phyloP scores from a whole-genome alignment of 2,329 filamentous ascomycete genomes.

The Colletotrichum sp. region DNA sequence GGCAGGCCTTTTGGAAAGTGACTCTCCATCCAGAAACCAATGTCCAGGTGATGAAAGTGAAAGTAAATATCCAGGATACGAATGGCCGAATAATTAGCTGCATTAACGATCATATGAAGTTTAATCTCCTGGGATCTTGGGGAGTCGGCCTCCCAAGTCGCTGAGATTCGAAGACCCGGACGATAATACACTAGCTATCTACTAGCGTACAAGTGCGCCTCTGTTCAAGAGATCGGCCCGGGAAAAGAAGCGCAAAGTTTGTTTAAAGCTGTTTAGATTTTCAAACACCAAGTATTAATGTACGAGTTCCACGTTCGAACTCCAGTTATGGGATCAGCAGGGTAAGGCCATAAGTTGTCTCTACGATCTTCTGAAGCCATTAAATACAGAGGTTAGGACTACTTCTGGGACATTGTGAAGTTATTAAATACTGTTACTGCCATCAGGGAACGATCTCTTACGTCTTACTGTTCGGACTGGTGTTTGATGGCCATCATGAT shows the following conservation, averaged over 20 bases:
- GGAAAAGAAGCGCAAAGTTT: background rate
- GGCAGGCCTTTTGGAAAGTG: no score
- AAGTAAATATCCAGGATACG: background rate
- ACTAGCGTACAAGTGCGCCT: background rate
- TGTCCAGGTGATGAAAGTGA: background rate
- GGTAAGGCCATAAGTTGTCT: background rate
- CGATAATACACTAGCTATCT: background rate
- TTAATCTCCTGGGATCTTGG: background rate
- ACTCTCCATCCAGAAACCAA: no score
- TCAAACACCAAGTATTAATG: background rate
- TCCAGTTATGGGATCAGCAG: background rate
- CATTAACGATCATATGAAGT: background rate
- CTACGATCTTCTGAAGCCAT: background rate
- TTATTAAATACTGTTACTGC: background rate
- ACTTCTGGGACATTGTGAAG: background rate
- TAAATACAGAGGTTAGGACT: background rate
- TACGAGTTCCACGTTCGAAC: background rate
- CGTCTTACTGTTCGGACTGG: background rate
- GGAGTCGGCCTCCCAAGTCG: background rate
- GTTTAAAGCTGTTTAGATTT: background rate
- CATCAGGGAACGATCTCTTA: background rate
- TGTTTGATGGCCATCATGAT: background rate
- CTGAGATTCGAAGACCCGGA: background rate
- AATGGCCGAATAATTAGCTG: background rate
- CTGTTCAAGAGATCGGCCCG: background rate